Evolutionary conservation across 345 rosid species (phyloP).

Genomic region (Erodium maritimum): DNA sequence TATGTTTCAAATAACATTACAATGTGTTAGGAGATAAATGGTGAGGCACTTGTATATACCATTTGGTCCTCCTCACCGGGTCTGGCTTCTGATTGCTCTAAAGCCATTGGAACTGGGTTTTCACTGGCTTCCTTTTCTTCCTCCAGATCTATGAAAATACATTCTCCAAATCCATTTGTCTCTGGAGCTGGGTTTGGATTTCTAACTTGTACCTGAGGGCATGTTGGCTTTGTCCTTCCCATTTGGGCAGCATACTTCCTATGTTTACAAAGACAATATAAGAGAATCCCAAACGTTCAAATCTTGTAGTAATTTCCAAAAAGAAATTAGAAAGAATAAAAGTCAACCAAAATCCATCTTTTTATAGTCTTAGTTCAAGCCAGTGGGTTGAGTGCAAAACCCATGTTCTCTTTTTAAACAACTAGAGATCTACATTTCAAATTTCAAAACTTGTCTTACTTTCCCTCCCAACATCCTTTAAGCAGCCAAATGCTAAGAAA

Average conservation of each 20-base stretch:
- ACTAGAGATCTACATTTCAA: slow-evolving; percentile 6
- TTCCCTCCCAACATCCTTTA: slow-evolving; percentile 5
- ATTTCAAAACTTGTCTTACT: slow-evolving; percentile 11
- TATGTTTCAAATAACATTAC: not conserved
- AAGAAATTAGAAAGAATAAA: too few relatives aligned
- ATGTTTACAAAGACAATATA: not conserved
- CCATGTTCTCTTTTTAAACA: not conserved
- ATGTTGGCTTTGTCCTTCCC: slow-evolving; percentile 22
- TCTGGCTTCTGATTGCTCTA: slow-evolving; percentile 40
- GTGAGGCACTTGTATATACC: slow-evolving; percentile 21
- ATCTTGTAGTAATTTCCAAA: too few relatives aligned
- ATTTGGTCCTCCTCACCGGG: slow-evolving; percentile 28
- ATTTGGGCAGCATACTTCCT: slow-evolving; percentile 53
- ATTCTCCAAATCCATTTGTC: slow-evolving; percentile 38
- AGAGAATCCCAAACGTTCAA: too few relatives aligned
- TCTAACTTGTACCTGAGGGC: too few relatives aligned
- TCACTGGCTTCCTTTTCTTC: slow-evolving; percentile 25
- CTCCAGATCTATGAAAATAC: slow-evolving; percentile 44
- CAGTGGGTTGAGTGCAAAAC: too few relatives aligned
- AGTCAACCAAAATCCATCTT: too few relatives aligned
- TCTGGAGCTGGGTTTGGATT: slow-evolving; percentile 8
- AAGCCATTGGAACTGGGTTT: slow-evolving; percentile 35
- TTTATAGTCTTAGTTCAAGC: too few relatives aligned
- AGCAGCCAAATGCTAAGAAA: slow-evolving; percentile 5
- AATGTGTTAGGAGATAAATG: not conserved